Evolutionary conservation across 768 basidiomycete species (phyloP), one percentile per base, ranked within the genome.

Genomic region (Russula emetica): DNA sequence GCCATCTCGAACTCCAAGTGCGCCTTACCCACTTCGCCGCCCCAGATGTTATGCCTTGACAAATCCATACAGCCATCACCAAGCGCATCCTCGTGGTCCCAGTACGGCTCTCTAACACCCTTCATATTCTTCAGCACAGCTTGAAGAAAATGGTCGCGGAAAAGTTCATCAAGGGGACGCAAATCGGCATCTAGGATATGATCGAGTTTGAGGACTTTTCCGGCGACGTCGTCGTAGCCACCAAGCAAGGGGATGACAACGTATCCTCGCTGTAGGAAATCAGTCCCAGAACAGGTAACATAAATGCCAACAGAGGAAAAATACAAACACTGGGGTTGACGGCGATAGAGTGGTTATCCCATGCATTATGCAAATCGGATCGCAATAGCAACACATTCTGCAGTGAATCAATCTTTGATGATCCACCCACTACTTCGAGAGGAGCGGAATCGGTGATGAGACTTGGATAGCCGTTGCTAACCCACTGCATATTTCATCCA

Each of bases 81-180:
- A 51, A 59, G 47, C 9, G 58, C 38, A 20, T 42, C 40, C 30
- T 60, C 59, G 16, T 44, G 4, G n/a, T 53, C 50, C 38, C 50
- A 53, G 8, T 13, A 18, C 40, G 32, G 49, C 22, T 18, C 24
- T 13, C 50, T 7, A 18, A 26, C 50, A 14, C 34, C 32, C 14
- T 60, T 60, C 59, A 52, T 60, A 52, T 60, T 53, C 40, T 60
- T 60, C 28, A 53, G 59, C n/a, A 53, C 51, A 7, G 20, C 38
- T 60, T 53, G 51, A 30, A 52, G 50, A 32, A 60, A 53, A 51
- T 52, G 38, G n/a, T 52, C 59, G 0, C 8, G 51, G 51, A 52
- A 42, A 52, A 60, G 28, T 26, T 44, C 38, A 18, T 60, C 50
- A 18, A 53, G 51, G 5, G 51, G 51, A 30, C 58, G 50, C 4